Evolutionary conservation across 169 alveolate genomes (phyloP).

Genomic region (Eimeria falciformis): DNA sequence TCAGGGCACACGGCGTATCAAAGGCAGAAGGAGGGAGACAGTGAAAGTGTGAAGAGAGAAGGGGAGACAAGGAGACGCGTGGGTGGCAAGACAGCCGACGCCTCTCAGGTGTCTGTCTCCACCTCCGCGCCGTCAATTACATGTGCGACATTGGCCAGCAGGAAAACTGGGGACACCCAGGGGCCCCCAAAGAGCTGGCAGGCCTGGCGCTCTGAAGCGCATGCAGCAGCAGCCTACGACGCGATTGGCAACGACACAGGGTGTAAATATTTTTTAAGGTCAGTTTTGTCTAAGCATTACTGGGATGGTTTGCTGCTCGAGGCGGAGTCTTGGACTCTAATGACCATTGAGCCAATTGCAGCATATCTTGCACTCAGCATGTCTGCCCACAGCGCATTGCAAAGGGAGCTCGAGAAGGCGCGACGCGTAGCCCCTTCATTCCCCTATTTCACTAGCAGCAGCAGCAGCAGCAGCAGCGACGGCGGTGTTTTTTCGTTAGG

Average conservation of each 20-base stretch:
- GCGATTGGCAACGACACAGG: constrained; percentile 30
- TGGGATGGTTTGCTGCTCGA: constrained; percentile 68
- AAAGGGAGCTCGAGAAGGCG: not conserved
- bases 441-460: not conserved
- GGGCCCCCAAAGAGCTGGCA: no score
- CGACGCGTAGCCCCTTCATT: not conserved
- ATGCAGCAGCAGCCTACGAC: constrained; percentile 12
- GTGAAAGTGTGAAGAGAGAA: no score
- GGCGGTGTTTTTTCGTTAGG: not conserved
- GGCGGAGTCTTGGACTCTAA: constrained; percentile 27
- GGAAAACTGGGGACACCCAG: no score
- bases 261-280: constrained; percentile 2
- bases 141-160: no score
- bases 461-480: not conserved
- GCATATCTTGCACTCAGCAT: constrained; percentile 22
- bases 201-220: not conserved
- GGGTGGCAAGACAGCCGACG: no score
- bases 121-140: no score
- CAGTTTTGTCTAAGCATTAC: constrained; percentile 16
- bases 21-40: no score
- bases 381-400: constrained; percentile 52
- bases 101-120: not conserved
- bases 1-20: no score
- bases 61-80: no score
- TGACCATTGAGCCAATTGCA: constrained; percentile 36